Evolutionary conservation across 805 yeast genomes (phyloP).

Genomic region (Pichia sporocuriosa): DNA sequence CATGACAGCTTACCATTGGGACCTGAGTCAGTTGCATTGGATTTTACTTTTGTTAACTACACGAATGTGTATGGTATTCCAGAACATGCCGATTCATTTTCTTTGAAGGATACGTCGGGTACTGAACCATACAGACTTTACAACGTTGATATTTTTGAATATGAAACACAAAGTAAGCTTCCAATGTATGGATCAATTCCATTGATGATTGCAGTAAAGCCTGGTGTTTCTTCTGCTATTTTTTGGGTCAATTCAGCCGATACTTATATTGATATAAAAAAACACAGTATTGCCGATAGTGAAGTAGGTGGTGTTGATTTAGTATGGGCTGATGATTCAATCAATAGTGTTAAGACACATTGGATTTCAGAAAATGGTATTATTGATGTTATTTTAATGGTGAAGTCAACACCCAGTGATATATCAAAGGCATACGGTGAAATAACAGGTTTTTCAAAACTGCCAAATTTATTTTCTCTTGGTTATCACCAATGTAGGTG

Average conservation of each 20-base stretch:
- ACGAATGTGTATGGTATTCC: slow-evolving; percentile 86
- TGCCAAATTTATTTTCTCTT: slow-evolving; percentile 73
- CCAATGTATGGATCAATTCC: slow-evolving; percentile 98
- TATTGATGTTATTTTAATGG: slow-evolving; percentile 68
- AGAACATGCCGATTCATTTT: slow-evolving; percentile 83
- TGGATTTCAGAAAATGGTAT: slow-evolving; percentile 94
- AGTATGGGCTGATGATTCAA: background rate
- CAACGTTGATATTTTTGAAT: slow-evolving; percentile 94
- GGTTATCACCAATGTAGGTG: slow-evolving; percentile 97
- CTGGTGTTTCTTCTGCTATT: slow-evolving; percentile 57
- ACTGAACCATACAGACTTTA: slow-evolving; percentile 77
- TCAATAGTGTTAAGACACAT: slow-evolving; percentile 43
- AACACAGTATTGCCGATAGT: slow-evolving; percentile 16
- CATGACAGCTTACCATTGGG: slow-evolving; percentile 68
- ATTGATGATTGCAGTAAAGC: slow-evolving; percentile 63
- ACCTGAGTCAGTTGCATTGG: slow-evolving; percentile 85
- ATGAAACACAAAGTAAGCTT: slow-evolving; percentile 70
- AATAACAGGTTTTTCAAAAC: slow-evolving; percentile 62
- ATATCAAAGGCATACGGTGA: slow-evolving; percentile 56
- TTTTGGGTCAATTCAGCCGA: slow-evolving; percentile 95
- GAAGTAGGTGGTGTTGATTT: slow-evolving; percentile 10
- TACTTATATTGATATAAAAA: slow-evolving; percentile 73
- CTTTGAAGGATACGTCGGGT: slow-evolving; percentile 60
- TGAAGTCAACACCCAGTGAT: slow-evolving; percentile 43
- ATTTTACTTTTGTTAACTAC: slow-evolving; percentile 57